Evolutionary conservation across 306 rosid species (phyloP), one percentile per base, ranked within the genome.

Genomic region (Rubus idaeus): DNA sequence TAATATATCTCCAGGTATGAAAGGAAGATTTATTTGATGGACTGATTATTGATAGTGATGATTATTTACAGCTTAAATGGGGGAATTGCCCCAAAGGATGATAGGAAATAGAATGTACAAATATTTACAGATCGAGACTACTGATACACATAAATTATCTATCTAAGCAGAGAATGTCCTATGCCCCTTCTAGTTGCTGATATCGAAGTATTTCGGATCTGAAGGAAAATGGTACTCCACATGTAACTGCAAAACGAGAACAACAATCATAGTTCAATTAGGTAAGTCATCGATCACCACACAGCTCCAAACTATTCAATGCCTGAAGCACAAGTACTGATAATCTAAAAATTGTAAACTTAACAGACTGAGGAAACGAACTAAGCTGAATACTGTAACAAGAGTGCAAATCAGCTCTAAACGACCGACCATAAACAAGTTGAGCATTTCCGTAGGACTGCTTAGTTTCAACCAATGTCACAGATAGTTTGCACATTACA

Each of bases 211-310:
- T 77, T 88, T 91, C 10, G 93, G 97, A 80, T 91, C 88, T 0
- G 91, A 86, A 68, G 95, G 97, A 78, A 83, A 90, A 74, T 91
- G 90, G 83, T 88, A 90, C 49, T 91, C 95, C 82, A 90, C 93
- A 70, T 87, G 88, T 64, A 91, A 85, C 97, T 90, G 95, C 87
- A 69, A 74, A 77, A 45, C 50, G 18, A 58, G 53, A 69, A 77
- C 50, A 39, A 50, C 30, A 65, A 17, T 39, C 55, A 14, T 57
- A 49, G 72, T 72, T 70, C 75, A 67, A 63, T 21, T 18, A 63
- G 49, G 53, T 20, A 17, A 52, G 64, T n/a, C 16, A 6, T 16
- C 23, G 14, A 23, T 39, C 20, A 6, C 47, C 3, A 40, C n/a
- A 20, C n/a, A 20, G 39, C 40, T 65, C 39, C 17, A 5, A 51